Conservation (phyloP, 441 rosid genomes). For the Kokia cookei region DNA sequence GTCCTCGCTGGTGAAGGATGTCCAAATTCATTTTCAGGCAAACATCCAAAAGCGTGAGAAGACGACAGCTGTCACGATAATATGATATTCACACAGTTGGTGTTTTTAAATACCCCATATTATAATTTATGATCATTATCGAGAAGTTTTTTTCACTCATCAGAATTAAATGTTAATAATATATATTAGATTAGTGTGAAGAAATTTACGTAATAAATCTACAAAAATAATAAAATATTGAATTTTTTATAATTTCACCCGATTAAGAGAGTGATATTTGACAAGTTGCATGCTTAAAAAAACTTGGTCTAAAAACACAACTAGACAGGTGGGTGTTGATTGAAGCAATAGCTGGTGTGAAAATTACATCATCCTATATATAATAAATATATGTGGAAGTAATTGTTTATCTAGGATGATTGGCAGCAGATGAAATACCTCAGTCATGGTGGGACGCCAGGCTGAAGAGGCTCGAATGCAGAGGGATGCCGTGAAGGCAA, state of each 20-base stretch:
- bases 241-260: too few relatives aligned
- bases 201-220: too few relatives aligned
- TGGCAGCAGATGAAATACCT: slow-evolving; percentile 37
- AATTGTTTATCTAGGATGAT: not conserved
- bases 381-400: not conserved
- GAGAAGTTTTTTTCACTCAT: not conserved
- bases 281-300: not conserved
- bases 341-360: not conserved
- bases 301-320: not conserved
- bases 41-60: slow-evolving; percentile 1
- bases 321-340: not conserved
- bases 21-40: slow-evolving; percentile 15
- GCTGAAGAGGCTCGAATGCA: slow-evolving; percentile 73
- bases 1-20: slow-evolving; percentile 15
- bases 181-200: too few relatives aligned
- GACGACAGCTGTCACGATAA: slow-evolving; percentile 4
- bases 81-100: not conserved
- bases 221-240: too few relatives aligned
- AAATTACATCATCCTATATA: not conserved
- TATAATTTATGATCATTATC: slow-evolving; percentile 15
- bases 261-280: too few relatives aligned
- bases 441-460: slow-evolving; percentile 88
- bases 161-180: too few relatives aligned
- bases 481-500: slow-evolving; percentile 79
- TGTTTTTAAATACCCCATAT: not conserved